Conservation (phyloP, 1,284 basidiomycete species). For the Leccinum griseonigrum region DNA sequence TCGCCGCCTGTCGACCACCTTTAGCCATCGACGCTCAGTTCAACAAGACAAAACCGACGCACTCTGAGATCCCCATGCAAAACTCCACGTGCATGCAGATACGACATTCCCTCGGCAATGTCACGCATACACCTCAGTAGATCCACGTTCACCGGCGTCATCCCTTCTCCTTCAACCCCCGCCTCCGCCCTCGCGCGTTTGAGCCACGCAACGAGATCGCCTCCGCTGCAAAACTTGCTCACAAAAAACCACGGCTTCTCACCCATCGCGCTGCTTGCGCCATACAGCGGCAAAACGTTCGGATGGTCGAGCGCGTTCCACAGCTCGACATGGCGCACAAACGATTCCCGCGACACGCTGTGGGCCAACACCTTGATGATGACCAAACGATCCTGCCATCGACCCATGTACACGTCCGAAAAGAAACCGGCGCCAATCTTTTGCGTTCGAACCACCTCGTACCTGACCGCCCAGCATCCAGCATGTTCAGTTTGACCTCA, state of each 20-base stretch:
- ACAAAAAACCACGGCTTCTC: conserved; percentile 71
- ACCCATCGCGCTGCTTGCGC: conserved; percentile 56
- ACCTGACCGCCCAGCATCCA: conserved; percentile 32
- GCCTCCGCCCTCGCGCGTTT: conserved; percentile 16
- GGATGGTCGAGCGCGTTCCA: conserved; percentile 53
- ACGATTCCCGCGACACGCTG: conserved; percentile 47
- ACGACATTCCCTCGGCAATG: conserved; percentile 75
- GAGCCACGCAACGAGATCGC: conserved; percentile 39
- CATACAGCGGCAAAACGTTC: conserved; percentile 54
- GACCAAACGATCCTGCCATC: conserved; percentile 58
- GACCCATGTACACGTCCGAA: conserved; percentile 66
- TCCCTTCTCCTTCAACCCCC: background rate
- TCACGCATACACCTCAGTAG: conserved; percentile 62
- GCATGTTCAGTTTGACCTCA: background rate
- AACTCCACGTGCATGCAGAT: conserved; percentile 62
- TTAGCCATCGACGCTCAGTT: conserved; percentile 1
- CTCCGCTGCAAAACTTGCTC: conserved; percentile 56
- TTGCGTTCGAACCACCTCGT: conserved; percentile 61
- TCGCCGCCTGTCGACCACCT: conserved; percentile 50
- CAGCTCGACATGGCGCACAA: conserved; percentile 48
- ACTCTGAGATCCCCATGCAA: conserved; percentile 75
- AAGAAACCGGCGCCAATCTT: conserved; percentile 69
- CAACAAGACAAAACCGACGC: background rate
- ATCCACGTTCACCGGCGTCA: conserved; percentile 35
- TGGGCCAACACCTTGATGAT: conserved; percentile 57